Evolutionary conservation across 2,329 filamentous ascomycete genomes (phyloP), one percentile per base, ranked within the genome.

Genomic region (Hypocreales sp.): DNA sequence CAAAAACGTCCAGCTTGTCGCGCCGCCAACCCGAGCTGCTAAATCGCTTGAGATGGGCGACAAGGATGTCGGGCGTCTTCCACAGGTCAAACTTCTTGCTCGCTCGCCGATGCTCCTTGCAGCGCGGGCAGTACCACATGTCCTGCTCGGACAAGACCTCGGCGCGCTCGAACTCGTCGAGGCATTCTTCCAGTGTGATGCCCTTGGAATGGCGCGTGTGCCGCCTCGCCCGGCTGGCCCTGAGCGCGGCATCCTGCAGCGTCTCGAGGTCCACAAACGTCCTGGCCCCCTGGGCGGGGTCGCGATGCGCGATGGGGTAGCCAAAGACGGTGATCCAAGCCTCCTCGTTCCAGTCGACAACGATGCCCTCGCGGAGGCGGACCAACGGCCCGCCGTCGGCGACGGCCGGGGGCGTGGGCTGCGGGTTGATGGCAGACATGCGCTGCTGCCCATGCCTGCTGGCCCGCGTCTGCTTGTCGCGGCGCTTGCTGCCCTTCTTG

Each of bases 71-170:
- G 1, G 90, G 90, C 3, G 81, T 78, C 46, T 87, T 94, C 90
- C 90, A 98, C 12, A 98, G 69, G 46, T 95, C 86, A 28, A 98
- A 83, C 44, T 90, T 94, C 61, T 98, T 98, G 55, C 78, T 86
- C 13, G 90, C 90, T 33, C 83, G 76, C 11, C 83, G 74, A 43
- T 92, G 79, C 42, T 93, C 82, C 50, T 95, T 95, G 64, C 90
- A 98, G 17, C 83, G 72, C 31, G 83, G 87, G 46, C 90, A 98
- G 48, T 92, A 95, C 90, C 90, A 98, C 33, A 83, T 87, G 48
- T 98, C 92, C 45, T 92, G 80, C 48, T 94, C 83, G 0, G 87
- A 94, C 5, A 98, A 61, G 10, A 93, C 74, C 53, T 98, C 90
- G 33, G 86, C 80, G 47, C 87, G 87, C 45, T 90, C 82, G 40